Percentiles rank a stretch among this genome's conserved stretches.
Conservation (phyloP, 129 eudicot species). For the Dittrichia graveolens region DNA sequence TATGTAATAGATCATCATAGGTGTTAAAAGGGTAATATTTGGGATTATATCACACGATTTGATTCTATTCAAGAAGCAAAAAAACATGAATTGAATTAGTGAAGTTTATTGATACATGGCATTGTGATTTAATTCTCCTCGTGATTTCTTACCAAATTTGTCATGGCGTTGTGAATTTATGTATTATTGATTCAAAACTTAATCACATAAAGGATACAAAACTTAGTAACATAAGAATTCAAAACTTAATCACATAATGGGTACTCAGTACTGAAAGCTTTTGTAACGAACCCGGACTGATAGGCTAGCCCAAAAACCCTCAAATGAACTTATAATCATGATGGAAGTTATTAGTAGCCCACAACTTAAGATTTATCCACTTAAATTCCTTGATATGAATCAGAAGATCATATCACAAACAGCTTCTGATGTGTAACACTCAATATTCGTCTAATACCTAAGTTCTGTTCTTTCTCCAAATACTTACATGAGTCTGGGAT, state of each 20-base stretch:
- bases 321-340: neutral
- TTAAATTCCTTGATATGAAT: too few relatives aligned
- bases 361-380: neutral
- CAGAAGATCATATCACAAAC: too few relatives aligned
- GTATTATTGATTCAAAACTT: neutral
- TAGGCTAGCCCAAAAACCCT: neutral
- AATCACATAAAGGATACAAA: neutral
- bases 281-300: slow-evolving; percentile 13
- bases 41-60: neutral
- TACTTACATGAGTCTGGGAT: too few relatives aligned
- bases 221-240: neutral
- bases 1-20: neutral
- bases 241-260: neutral
- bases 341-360: neutral
- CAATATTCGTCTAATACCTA: too few relatives aligned
- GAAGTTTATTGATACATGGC: neutral
- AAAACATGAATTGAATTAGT: neutral
- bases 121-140: neutral
- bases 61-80: neutral
- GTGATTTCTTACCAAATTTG: slow-evolving; percentile 4
- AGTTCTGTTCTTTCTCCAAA: too few relatives aligned
- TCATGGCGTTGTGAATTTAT: neutral
- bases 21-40: neutral
- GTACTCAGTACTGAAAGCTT: neutral
- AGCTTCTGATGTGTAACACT: too few relatives aligned